Evolutionary conservation across 2,329 filamentous ascomycete genomes (phyloP).

Genomic region (Penicillium sp.): DNA sequence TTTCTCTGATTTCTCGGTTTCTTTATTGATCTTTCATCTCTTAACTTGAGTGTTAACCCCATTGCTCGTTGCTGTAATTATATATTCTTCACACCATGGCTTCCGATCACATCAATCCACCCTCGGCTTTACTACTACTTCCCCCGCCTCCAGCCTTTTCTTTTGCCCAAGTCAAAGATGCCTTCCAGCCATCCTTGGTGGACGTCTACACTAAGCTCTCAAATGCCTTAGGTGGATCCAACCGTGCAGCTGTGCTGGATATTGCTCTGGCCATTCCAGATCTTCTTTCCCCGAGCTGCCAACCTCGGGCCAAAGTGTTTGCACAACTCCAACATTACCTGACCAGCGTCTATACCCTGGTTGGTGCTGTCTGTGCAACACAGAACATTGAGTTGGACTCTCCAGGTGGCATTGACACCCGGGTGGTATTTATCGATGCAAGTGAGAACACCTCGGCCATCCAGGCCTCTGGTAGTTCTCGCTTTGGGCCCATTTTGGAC

Average conservation of each 20-base stretch:
- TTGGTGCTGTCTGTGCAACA: conserved; percentile 68
- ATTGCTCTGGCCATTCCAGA: conserved; percentile 64
- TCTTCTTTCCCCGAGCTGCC: conserved; percentile 52
- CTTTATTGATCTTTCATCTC: not conserved
- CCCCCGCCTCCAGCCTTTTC: conserved; percentile 58
- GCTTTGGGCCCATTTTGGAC: conserved; percentile 51
- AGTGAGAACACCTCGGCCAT: conserved; percentile 17
- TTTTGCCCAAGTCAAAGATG: conserved; percentile 52
- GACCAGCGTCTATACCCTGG: conserved; percentile 72
- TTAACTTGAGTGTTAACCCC: not conserved
- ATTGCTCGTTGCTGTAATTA: not conserved
- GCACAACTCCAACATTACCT: conserved; percentile 68
- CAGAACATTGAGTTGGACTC: conserved; percentile 62
- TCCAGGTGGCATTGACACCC: conserved; percentile 69
- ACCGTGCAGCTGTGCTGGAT: conserved; percentile 47
- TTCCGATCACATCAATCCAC: conserved; percentile 17
- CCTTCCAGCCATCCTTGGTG: conserved; percentile 60
- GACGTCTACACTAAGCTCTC: conserved; percentile 53
- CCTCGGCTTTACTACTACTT: conserved; percentile 57
- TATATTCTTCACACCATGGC: conserved; percentile 22
- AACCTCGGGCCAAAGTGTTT: conserved; percentile 60
- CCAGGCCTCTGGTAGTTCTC: conserved; percentile 17
- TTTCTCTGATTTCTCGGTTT: not conserved
- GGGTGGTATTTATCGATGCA: conserved; percentile 68
- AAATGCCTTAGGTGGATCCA: conserved; percentile 29